These are phyloP conservation scores for Sugiyamaella paludigena DNA, from an alignment of 1,139 yeast genomes.

Conservation along the genomic window DNA sequence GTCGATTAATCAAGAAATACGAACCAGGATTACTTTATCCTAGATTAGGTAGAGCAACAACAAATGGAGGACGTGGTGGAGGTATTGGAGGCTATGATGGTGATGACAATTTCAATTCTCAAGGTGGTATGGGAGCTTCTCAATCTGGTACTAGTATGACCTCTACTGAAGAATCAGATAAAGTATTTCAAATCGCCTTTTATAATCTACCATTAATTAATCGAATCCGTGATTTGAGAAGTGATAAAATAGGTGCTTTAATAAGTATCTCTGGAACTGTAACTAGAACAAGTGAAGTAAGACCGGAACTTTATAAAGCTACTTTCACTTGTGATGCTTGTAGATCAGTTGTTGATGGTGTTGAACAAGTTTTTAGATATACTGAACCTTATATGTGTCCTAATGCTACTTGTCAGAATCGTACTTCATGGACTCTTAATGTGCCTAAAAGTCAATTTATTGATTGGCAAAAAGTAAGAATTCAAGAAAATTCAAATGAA, in stretches of 20 bases:
- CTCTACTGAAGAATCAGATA: constrained; percentile 53
- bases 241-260: constrained; percentile 84
- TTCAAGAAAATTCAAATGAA: constrained; percentile 92
- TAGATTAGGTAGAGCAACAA: constrained; percentile 16
- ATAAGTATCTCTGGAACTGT: constrained; percentile 92
- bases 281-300: constrained; percentile 93
- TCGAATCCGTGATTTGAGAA: constrained; percentile 85
- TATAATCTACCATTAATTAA: constrained; percentile 80
- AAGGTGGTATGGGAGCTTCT: constrained; percentile 22
- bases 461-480: constrained; percentile 97
- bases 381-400: constrained; percentile 96
- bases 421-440: constrained; percentile 79
- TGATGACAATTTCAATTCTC: constrained; percentile 24
- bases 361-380: constrained; percentile 89
- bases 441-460: constrained; percentile 81
- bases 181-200: constrained; percentile 85
- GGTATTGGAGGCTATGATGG: constrained; percentile 1
- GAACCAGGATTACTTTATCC: constrained; percentile 64
- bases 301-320: constrained; percentile 89
- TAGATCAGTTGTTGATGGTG: constrained; percentile 78
- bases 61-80: background rate
- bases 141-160: constrained; percentile 29
- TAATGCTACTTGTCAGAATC: constrained; percentile 83
- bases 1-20: constrained; percentile 65
- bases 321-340: constrained; percentile 90